phyloP scores from a whole-genome alignment of 2,329 filamentous ascomycete species.

The Cladosporium sp. region DNA sequence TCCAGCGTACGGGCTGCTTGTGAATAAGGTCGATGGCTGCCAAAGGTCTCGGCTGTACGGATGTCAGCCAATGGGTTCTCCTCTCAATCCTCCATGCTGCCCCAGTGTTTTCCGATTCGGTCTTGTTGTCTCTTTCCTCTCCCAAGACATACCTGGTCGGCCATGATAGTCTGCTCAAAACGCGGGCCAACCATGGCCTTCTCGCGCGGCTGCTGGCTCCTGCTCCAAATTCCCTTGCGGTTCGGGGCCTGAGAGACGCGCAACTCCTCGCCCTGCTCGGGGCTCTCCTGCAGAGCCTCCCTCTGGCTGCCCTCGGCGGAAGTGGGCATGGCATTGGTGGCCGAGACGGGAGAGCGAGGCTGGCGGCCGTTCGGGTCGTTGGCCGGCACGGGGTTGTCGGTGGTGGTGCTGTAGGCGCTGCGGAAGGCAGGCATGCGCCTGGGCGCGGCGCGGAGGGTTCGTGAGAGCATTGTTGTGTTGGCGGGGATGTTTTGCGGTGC shows the following conservation, averaged over 20 bases:
- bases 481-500: neutral
- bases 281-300: conserved; percentile 51
- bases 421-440: conserved; percentile 13
- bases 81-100: neutral
- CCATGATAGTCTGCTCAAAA: conserved; percentile 96
- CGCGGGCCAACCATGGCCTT: conserved; percentile 88
- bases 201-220: conserved; percentile 75
- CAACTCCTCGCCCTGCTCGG: conserved; percentile 52
- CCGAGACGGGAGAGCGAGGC: conserved; percentile 48
- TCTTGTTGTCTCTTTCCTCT: neutral
- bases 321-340: conserved; percentile 57
- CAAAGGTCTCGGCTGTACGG: conserved; percentile 70
- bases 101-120: neutral
- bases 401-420: conserved; percentile 21
- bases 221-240: conserved; percentile 73
- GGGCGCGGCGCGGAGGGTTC: conserved; percentile 8
- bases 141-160: conserved; percentile 64
- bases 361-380: conserved; percentile 56
- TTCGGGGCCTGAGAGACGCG: conserved; percentile 80
- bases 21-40: conserved; percentile 96
- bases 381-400: conserved; percentile 53
- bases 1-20: conserved; percentile 91
- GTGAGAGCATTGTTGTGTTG: conserved; percentile 13
- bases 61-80: conserved; percentile 21
- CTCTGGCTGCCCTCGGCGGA: conserved; percentile 49